A percentile compares a stretch with the other conserved stretches of the same genome.
Conservation (phyloP, 805 yeast species). For the Candida awuae region DNA sequence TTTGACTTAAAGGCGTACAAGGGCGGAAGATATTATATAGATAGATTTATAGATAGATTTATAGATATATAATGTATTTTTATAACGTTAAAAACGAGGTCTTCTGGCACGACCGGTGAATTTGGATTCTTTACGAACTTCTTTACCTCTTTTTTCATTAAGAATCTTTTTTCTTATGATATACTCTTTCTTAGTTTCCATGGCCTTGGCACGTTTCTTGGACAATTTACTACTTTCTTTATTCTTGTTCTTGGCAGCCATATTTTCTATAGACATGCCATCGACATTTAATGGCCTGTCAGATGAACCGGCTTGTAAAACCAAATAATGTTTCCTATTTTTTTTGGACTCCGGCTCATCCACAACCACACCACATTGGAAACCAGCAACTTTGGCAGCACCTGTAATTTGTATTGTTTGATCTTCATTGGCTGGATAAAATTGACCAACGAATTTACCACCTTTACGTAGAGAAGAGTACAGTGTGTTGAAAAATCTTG, state of each 20-base stretch:
- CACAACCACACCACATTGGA: slow-evolving; percentile 89
- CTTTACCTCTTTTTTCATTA: slow-evolving; percentile 84
- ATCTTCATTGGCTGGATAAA: slow-evolving; percentile 84
- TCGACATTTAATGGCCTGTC: slow-evolving; percentile 67
- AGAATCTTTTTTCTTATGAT: slow-evolving; percentile 88
- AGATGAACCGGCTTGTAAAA: slow-evolving; percentile 78
- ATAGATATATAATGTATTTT: not conserved
- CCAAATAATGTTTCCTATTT: slow-evolving; percentile 85
- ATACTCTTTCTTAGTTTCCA: slow-evolving; percentile 73
- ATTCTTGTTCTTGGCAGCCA: slow-evolving; percentile 16
- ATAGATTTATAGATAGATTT: too few relatives aligned
- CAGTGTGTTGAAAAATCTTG: slow-evolving; percentile 78
- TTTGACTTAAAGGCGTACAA: too few relatives aligned
- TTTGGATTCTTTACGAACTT: slow-evolving; percentile 83
- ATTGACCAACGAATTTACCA: slow-evolving; percentile 96
- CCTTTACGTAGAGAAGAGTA: slow-evolving; percentile 85
- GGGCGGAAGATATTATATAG: too few relatives aligned
- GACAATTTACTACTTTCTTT: slow-evolving; percentile 33
- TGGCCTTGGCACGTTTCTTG: slow-evolving; percentile 41
- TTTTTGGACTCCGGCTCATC: slow-evolving; percentile 92
- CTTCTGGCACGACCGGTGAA: slow-evolving; percentile 83
- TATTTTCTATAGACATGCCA: slow-evolving; percentile 75
- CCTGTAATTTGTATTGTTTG: slow-evolving; percentile 71
- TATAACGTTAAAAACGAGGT: slow-evolving; percentile 41
- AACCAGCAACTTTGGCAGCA: slow-evolving; percentile 91